Conservation (phyloP, 768 basidiomycete species). For the Rhizopogon salebrosus region DNA sequence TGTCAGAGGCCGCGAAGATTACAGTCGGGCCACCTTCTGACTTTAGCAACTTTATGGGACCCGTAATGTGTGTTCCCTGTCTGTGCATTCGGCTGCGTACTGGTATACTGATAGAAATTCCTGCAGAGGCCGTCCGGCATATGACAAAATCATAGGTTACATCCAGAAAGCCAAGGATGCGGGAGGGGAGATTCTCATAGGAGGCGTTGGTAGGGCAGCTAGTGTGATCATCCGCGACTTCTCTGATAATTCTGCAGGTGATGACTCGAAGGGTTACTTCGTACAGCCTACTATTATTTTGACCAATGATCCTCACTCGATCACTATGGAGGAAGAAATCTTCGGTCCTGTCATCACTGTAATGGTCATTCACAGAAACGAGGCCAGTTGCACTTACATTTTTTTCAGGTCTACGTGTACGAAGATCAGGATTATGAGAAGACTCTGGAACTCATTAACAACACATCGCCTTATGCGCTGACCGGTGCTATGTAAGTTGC, state of each 20-base stretch:
- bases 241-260: constrained; percentile 37
- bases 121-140: constrained; percentile 75
- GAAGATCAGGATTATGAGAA: constrained; percentile 83
- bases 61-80: constrained; percentile 71
- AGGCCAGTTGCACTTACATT: neutral
- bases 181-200: constrained; percentile 86
- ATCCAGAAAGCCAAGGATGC: constrained; percentile 82
- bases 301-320: constrained; percentile 81
- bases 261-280: constrained; percentile 91
- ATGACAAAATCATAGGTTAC: constrained; percentile 79
- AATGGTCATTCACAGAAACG: constrained; percentile 13
- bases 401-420: constrained; percentile 74
- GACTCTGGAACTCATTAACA: constrained; percentile 83
- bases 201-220: constrained; percentile 62
- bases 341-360: constrained; percentile 96
- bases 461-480: constrained; percentile 81
- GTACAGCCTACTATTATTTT: constrained; percentile 92
- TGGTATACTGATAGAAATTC: neutral
- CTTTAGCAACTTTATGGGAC: constrained; percentile 87
- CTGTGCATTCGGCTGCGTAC: neutral
- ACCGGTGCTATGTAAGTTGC: constrained; percentile 86
- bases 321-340: constrained; percentile 93
- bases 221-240: neutral
- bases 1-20: constrained; percentile 77
- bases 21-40: constrained; percentile 75